phyloP scores from a whole-genome alignment of 768 basidiomycete genomes.

The Tulasnella sp. region DNA sequence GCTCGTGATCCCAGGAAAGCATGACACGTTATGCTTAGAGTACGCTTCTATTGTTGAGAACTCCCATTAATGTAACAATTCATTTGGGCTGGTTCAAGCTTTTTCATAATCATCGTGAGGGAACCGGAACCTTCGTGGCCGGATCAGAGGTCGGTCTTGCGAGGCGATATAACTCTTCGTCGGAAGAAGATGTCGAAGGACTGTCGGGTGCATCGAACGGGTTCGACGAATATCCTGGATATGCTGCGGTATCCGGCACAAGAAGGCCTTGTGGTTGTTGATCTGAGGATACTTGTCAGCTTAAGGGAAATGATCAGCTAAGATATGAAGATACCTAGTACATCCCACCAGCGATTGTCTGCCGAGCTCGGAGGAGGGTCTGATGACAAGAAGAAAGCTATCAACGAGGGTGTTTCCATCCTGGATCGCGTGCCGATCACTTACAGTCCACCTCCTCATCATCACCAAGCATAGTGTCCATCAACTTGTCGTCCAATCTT shows the following conservation, averaged over 20 bases:
- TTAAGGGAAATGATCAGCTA: neutral
- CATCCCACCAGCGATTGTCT: conserved; percentile 69
- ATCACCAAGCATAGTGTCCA: conserved; percentile 33
- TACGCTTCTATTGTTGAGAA: too few species aligned
- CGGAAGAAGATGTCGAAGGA: conserved; percentile 67
- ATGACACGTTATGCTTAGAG: too few species aligned
- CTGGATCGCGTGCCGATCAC: neutral
- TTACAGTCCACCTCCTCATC: neutral
- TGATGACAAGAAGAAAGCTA: conserved; percentile 25
- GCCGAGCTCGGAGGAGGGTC: conserved; percentile 83
- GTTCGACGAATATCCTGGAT: conserved; percentile 33
- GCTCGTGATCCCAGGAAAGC: too few species aligned
- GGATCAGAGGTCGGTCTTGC: conserved; percentile 2
- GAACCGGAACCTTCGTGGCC: neutral
- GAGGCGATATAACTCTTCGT: conserved; percentile 66
- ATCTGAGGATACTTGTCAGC: conserved; percentile 22
- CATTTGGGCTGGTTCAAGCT: too few species aligned
- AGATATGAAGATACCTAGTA: conserved; percentile 39
- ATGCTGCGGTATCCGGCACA: conserved; percentile 28
- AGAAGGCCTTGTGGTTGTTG: conserved; percentile 52
- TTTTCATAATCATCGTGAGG: neutral
- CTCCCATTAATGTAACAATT: too few species aligned
- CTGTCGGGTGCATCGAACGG: conserved; percentile 50
- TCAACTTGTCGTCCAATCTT: conserved; percentile 60
- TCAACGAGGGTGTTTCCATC: neutral